Evolutionary conservation across 2,329 filamentous ascomycete species (phyloP), one percentile per base, ranked within the genome.

Genomic region (Dactylellina sp.): DNA sequence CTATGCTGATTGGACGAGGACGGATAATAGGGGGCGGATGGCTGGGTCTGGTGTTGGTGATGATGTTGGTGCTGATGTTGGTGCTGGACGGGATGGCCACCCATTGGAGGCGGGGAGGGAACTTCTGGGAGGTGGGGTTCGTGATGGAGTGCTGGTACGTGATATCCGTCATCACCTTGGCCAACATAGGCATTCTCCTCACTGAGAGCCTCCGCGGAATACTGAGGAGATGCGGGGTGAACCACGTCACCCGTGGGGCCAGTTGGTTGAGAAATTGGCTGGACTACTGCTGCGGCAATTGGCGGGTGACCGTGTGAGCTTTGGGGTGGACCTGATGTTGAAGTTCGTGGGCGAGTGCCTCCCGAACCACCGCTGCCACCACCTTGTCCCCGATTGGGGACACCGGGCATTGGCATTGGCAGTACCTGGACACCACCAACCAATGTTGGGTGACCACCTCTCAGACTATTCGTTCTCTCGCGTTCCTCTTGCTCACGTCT

Each of bases 361-460:
- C 39, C 60, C 11, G 44, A 5, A 49, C 59, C 52, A 66, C 68
- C 80, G 37, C 81, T 59, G 25, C 59, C 56, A 50, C 50, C 66
- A 35, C 83, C 85, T 20, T 81, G 83, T 64, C 85, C 84, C 46
- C 85, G 86, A 78, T 85, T 87, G 1, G 86, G 84, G 11, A 89
- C 84, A 7, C 89, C 89, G 77, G 90, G 89, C 49, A 89, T 89
- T 16, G 78, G 78, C 91, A 96, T 96, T 5, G 95, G 95, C 16
- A 98, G 91, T 11, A 99, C 95, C 79, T 97, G 93, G 11, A 98
- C 92, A 44, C 94, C 94, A 53, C 93, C 93, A 7, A 99, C 91
- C 53, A 96, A 85, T 0, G 93, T 97, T 12, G 94, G 91, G 72
- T 93, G 89, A 5, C 95, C 95, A 75, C 91, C 90, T 78, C 95